Conservation (phyloP, 305 asterid species). For the Lippia alba region DNA sequence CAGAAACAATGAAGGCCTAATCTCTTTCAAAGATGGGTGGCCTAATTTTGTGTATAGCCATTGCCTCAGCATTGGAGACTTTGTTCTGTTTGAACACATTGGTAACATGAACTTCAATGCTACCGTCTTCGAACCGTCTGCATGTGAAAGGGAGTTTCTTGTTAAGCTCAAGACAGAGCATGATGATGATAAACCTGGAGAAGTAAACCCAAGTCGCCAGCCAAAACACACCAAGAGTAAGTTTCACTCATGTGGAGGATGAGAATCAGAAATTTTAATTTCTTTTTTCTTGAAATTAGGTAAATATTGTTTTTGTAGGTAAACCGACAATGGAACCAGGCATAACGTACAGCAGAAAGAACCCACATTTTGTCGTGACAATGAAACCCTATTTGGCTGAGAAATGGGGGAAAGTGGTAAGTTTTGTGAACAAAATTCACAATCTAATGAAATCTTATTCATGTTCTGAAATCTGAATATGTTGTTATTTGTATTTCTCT, state of each 20-base stretch:
- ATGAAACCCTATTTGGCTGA: constrained; percentile 7
- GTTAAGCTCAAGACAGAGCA: neutral
- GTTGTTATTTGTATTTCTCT: neutral
- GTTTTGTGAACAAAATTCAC: neutral
- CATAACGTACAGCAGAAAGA: neutral
- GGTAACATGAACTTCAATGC: constrained; percentile 29
- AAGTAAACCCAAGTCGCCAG: too few species aligned
- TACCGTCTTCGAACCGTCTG: constrained; percentile 16
- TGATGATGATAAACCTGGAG: neutral
- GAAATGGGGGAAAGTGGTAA: neutral
- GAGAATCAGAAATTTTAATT: too few species aligned
- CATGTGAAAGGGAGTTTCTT: constrained; percentile 27
- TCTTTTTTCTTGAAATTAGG: too few species aligned
- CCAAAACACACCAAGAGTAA: constrained; percentile 7
- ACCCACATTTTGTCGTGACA: constrained; percentile 18
- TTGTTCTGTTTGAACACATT: constrained; percentile 34
- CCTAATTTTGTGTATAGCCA: constrained; percentile 19
- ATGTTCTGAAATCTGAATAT: neutral
- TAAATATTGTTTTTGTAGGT: constrained; percentile 1
- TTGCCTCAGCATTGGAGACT: constrained; percentile 29
- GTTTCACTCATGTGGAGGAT: too few species aligned
- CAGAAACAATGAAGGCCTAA: neutral
- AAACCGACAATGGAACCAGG: neutral
- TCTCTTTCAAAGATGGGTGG: constrained; percentile 35
- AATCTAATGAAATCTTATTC: neutral